These are phyloP conservation scores for Diaporthe helianthi DNA, from an alignment of 2,329 filamentous ascomycete species.

Conservation along the genomic window DNA sequence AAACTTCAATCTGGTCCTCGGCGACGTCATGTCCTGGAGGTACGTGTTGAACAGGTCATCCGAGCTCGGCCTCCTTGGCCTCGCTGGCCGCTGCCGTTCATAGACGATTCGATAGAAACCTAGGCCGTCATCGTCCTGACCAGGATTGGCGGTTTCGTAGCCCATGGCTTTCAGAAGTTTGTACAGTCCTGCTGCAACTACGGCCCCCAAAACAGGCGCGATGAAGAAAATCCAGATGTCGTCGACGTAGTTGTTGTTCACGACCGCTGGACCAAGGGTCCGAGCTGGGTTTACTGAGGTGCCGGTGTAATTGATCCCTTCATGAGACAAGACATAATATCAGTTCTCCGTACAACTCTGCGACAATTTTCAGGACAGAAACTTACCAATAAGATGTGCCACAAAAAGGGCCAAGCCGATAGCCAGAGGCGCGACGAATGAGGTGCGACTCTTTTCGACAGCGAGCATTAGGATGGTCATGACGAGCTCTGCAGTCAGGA, in stretches of 20 bases:
- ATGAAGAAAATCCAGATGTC: conserved; percentile 64
- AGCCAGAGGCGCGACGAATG: conserved; percentile 67
- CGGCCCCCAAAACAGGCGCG: conserved; percentile 56
- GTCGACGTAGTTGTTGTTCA: conserved; percentile 48
- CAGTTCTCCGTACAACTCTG: neutral
- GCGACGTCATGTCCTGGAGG: conserved; percentile 29
- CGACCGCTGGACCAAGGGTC: conserved; percentile 57
- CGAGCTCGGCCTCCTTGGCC: neutral
- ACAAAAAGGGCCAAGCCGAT: conserved; percentile 70
- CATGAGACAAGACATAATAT: neutral
- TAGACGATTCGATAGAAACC: conserved; percentile 28
- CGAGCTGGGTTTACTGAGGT: conserved; percentile 59
- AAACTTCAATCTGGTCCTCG: conserved; percentile 7
- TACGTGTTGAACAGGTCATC: conserved; percentile 27
- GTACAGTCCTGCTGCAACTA: conserved; percentile 50
- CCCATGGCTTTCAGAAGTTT: conserved; percentile 47
- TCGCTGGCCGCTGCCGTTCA: neutral
- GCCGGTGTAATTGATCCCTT: conserved; percentile 54
- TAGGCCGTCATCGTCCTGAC: conserved; percentile 39
- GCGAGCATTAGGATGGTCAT: conserved; percentile 66
- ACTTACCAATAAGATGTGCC: conserved; percentile 39
- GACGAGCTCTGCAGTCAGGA: conserved; percentile 60
- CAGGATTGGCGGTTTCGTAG: conserved; percentile 44
- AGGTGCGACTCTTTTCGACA: conserved; percentile 68
- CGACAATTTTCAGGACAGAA: neutral